Conservation (phyloP, 805 yeast species). For the Hanseniaspora hatyaiensis region DNA sequence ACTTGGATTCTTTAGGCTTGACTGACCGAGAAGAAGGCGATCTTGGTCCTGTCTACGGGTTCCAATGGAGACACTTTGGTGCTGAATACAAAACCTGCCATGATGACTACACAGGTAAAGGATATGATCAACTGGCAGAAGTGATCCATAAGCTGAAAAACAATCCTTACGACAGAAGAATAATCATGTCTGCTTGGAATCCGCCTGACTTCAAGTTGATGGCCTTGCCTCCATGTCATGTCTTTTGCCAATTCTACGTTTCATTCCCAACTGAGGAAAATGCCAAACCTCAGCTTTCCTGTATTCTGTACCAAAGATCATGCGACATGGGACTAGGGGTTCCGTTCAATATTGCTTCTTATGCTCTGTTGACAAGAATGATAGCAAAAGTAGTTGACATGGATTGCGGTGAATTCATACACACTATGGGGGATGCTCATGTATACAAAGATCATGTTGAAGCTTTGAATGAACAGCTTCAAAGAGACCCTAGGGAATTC, state of each 20-base stretch:
- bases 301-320: constrained; percentile 89
- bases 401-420: constrained; percentile 92
- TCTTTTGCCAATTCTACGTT: constrained; percentile 89
- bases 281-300: constrained; percentile 61
- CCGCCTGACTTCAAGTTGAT: constrained; percentile 86
- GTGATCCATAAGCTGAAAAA: constrained; percentile 68
- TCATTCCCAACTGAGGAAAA: constrained; percentile 48
- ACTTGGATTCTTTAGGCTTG: constrained; percentile 71
- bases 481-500: constrained; percentile 63
- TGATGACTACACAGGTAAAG: constrained; percentile 74
- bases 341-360: constrained; percentile 95
- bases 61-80: constrained; percentile 99
- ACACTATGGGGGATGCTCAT: constrained; percentile 94
- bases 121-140: constrained; percentile 78
- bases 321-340: constrained; percentile 99
- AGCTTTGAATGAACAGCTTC: constrained; percentile 69
- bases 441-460: constrained; percentile 89
- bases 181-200: constrained; percentile 95
- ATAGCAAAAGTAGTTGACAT: constrained; percentile 89
- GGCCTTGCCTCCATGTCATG: constrained; percentile 99
- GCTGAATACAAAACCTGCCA: constrained; percentile 83
- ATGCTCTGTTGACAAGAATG: constrained; percentile 85
- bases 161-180: constrained; percentile 89
- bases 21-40: constrained; percentile 79
- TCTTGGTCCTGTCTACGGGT: constrained; percentile 95